Base-by-base conservation (phyloP, 257 asterid genomes). In the Nicotiana otophora region DNA sequence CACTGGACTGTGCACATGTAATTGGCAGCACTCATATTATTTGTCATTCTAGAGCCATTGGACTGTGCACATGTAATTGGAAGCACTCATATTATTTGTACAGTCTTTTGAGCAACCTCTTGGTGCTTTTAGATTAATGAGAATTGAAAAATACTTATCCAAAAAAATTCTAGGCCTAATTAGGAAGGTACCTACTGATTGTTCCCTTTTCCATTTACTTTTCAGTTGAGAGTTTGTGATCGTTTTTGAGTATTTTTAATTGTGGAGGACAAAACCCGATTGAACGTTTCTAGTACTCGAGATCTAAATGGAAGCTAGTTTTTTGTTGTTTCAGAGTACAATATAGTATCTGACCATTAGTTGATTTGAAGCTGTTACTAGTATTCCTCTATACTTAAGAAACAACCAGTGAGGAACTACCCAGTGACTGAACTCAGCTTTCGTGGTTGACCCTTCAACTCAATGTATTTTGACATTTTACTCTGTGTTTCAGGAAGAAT, bases 401-500 rank as follows among this genome's bases (percentile, higher is more conserved):
- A 74, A 31, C 20, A 48, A 4, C 23, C 80, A 26, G 42, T 48
- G 62, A 4, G 20, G 46, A 75, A 23, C 26, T 23, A 23, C 26
- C 26, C 26, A 23, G 26, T 23, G 26, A 23, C 26, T 23, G 26
- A 23, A 23, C 26, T 23, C 26, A 23, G 33, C 83, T 57, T 81
- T 65, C 20, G 46, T 66, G 28, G 64, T 66, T 31, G 61, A 64
- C 62, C 63, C 48, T 28, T 62, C 23, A 0, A 48, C 28, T 74
- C 63, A 11, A 30, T 36, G 16, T 66, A 68, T 12, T 64, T 65
- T 26, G 66, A 58, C 54, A 66, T 53, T 51, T 61, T 11, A 3
- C 34, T 74, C 7, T 63, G 33, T 62, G 23, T 87, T 84, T 67
- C 92, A 95, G 99, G 97, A 86, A 83, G 98, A 95, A 87, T 91